Evolutionary conservation across 805 yeast species (phyloP), one percentile per base, ranked within the genome.

Genomic region (Lipomyces yamadae): DNA sequence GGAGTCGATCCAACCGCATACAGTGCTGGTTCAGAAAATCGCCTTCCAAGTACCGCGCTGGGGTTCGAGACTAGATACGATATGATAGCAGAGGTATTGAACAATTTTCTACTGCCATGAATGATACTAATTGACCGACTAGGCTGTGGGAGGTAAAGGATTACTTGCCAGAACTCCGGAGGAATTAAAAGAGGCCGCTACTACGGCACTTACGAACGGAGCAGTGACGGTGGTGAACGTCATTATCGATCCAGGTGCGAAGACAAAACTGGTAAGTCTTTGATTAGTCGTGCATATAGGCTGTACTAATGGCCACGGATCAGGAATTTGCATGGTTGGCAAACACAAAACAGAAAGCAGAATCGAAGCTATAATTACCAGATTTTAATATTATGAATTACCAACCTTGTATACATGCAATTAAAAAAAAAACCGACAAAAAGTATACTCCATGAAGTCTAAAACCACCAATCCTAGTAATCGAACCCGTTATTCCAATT

Each of bases 251-350:
- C 83, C 85, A 1, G 90, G 88, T 0, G 80, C 80, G 33, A 82
- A 82, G 68, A 81, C 80, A 63, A 85, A 85, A 72, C 77, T 88
- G 56, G 82, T 67, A 62, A 30, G 67, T 45, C 24, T 18, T 39
- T 45, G 5, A 24, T 59, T 58, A 24, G 11, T 13, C 33, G 33
- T 29, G 45, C n/a, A 3, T 18, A 30, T 18, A 11, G 18, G 32
- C n/a, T 6, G n/a, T 13, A 5, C 15, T 54, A 11, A 48, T 42
- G 13, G 35, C 58, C 4, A 45, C 10, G 39, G 24, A 24, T 4
- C 52, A 65, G 68, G 71, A 83, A 54, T 88, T 88, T 76, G 90
- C 88, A 1, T 88, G 91, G 91, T 88, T 87, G 79, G 85, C 84
- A n/a, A 83, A 82, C 74, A 78, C 81, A 66, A 76, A 76, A 67